Evolutionary conservation across 2,329 filamentous ascomycete species (phyloP).

Genomic region (Pseudogymnoascus sp.): DNA sequence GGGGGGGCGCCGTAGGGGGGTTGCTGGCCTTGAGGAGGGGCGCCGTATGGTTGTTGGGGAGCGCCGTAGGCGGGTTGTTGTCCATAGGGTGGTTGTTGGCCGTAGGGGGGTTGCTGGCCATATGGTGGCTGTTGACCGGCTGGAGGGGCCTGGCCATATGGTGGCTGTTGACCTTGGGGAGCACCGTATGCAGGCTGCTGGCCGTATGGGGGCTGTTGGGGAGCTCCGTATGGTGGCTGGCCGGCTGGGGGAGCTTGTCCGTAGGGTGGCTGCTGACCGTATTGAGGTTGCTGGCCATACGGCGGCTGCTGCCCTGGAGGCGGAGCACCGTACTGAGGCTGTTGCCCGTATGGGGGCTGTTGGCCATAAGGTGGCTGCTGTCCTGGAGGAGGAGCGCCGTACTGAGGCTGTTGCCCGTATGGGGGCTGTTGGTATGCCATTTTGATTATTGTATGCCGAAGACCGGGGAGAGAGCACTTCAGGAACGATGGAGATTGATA

Average conservation of each 20-base stretch:
- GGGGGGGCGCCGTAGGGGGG: no score
- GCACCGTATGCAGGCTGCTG: conserved; percentile 16
- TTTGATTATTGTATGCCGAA: neutral
- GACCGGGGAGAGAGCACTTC: neutral
- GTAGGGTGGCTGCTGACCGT: conserved; percentile 14
- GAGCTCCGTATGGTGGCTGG: conserved; percentile 14
- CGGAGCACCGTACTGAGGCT: conserved; percentile 14
- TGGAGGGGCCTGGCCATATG: no score
- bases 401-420: conserved; percentile 14
- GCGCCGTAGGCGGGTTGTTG: conserved; percentile 11
- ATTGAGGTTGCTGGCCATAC: neutral
- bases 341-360: conserved; percentile 12
- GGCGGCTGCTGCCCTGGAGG: no score
- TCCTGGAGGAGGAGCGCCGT: neutral
- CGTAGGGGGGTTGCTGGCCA: conserved; percentile 24
- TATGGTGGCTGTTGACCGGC: conserved; percentile 12
- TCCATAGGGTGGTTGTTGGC: neutral
- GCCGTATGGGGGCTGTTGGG: neutral
- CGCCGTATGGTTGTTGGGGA: conserved; percentile 24
- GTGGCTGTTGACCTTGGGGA: neutral
- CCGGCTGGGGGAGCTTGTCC: conserved; percentile 12
- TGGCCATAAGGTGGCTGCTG: conserved; percentile 11
- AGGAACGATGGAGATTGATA: neutral
- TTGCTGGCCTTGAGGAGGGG: no score
- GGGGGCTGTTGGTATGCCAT: conserved; percentile 19